These are phyloP conservation scores for Pilatotrama ljubarskyi DNA, from an alignment of 768 basidiomycete genomes.

Conservation along the genomic window DNA sequence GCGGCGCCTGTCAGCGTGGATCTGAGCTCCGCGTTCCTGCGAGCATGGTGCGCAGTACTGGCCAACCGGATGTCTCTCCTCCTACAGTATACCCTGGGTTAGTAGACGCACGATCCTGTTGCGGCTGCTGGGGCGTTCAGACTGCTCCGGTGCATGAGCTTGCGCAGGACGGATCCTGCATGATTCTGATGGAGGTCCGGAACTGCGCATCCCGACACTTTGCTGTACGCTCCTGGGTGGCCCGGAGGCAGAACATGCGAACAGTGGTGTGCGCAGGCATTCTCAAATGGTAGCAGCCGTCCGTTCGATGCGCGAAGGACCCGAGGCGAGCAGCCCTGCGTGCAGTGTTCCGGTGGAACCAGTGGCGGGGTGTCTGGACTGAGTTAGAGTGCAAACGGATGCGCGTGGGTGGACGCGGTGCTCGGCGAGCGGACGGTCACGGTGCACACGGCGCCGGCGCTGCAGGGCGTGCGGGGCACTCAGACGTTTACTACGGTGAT, in stretches of 20 bases:
- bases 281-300: not conserved
- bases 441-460: not conserved
- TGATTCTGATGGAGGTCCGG: not conserved
- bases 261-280: not conserved
- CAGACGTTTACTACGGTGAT: not conserved
- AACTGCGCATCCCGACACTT: not conserved
- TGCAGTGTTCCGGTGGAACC: slow-evolving; percentile 3
- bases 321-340: slow-evolving; percentile 1
- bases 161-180: too few relatives aligned
- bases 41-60: too few relatives aligned
- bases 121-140: too few relatives aligned
- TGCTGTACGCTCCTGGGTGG: not conserved
- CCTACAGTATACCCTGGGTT: too few relatives aligned
- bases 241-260: not conserved
- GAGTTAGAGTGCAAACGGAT: not conserved
- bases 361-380: not conserved
- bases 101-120: too few relatives aligned
- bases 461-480: not conserved
- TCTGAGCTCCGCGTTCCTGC: too few relatives aligned
- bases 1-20: too few relatives aligned
- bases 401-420: not conserved
- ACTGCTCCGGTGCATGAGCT: too few relatives aligned
- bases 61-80: too few relatives aligned
- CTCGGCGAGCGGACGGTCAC: not conserved
- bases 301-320: not conserved